Conservation (phyloP, 2,329 filamentous ascomycete genomes). For the Clarireedia hainanense region DNA sequence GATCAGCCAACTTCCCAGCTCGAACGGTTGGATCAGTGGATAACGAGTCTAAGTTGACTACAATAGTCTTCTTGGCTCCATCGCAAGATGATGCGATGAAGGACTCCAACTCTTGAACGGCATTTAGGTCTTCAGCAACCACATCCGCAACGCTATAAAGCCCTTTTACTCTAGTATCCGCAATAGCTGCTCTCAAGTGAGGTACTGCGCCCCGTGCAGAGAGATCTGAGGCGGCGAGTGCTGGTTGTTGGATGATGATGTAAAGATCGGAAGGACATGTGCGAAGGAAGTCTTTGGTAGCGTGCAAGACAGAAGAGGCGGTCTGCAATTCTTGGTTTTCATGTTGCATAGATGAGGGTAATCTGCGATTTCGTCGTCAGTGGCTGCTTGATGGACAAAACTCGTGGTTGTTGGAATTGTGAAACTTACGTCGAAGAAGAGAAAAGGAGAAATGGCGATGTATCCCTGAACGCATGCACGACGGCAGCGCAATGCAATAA, state of each 20-base stretch:
- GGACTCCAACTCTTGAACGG: conserved; percentile 34
- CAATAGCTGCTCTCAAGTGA: conserved; percentile 35
- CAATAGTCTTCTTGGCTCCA: conserved; percentile 20
- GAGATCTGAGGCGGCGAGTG: conserved; percentile 64
- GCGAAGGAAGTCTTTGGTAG: conserved; percentile 41
- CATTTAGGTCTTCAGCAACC: conserved; percentile 35
- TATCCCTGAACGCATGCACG: conserved; percentile 70
- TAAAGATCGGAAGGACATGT: conserved; percentile 69
- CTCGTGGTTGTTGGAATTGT: neutral
- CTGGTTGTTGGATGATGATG: conserved; percentile 69
- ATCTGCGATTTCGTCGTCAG: conserved; percentile 11
- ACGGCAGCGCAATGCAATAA: conserved; percentile 48
- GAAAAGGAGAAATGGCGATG: conserved; percentile 82
- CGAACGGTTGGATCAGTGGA: conserved; percentile 24
- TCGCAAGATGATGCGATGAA: conserved; percentile 44
- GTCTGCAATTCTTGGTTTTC: conserved; percentile 18
- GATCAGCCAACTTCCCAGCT: conserved; percentile 39
- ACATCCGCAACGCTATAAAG: conserved; percentile 45
- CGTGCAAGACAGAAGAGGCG: conserved; percentile 14
- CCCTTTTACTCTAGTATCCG: conserved; percentile 14
- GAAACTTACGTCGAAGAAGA: conserved; percentile 45
- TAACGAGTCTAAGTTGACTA: neutral
- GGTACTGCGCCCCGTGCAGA: conserved; percentile 40
- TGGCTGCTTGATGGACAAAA: neutral
- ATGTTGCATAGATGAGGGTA: conserved; percentile 13